Base-by-base conservation (phyloP, 1,284 basidiomycete species). In the Trametes sp. region DNA sequence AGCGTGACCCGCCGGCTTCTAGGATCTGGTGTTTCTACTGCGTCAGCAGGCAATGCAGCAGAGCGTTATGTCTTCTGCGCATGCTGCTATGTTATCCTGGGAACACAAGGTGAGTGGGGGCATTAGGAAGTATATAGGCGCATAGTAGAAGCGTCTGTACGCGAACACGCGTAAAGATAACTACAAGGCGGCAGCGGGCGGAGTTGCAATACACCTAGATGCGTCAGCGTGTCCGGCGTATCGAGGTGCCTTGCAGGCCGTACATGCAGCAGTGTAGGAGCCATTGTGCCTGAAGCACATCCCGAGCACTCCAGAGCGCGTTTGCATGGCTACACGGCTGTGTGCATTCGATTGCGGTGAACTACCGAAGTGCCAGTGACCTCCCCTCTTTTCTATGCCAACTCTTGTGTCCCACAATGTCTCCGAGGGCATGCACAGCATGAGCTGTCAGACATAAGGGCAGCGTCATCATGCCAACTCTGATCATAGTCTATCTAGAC, bases 161-260 rank as follows among this genome's bases (percentile, higher is more conserved):
- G 31, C 41, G 53, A 45, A 33, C 23, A 24, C 53, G 53, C 23
- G 42, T 54, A 45, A 45, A 54, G 53, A 53, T 42, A 53, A 52
- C 31, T 42, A 45, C 48, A 52, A 59, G 46, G 41, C 21, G 52
- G 14, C 24, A 11, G 29, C 24, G 23, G 57, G 31, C 58, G 38
- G 38, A 19, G 7, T 41, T 19, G 13, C 19, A 41, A 41, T 14
- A n/a, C 14, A 19, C 38, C 38, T 19, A 19, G 38, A n/a, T 19
- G 38, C 16, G 38, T n/a, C 38, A 19, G 9, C 38, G 38, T 19
- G 38, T 8, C 13, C 38, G 16, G 38, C 38, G 38, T 19, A 19
- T 41, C 16, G 16, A 41, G 38, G 38, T 19, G 14, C 38, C 35
- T 36, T 41, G 13, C 16, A n/a, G n/a, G n/a, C n/a, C n/a, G n/a